Evolutionary conservation across 345 rosid genomes (phyloP).

Genomic region (Populus pruinosa): DNA sequence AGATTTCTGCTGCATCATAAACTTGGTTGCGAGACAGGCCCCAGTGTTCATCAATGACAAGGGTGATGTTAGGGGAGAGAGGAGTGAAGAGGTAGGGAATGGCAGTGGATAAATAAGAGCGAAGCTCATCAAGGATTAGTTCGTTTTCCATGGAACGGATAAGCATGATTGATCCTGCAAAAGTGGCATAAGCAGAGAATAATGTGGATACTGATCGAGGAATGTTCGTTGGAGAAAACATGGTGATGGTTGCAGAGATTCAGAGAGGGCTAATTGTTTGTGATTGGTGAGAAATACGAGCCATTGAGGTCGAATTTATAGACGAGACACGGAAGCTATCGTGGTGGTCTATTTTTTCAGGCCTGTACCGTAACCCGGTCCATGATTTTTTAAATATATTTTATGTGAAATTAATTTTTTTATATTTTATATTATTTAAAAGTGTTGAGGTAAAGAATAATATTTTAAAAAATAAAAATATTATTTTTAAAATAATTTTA

Average conservation of each 20-base stretch:
- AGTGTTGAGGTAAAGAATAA: no score
- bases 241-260: background rate
- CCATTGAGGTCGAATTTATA: no score
- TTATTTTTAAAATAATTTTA: no score
- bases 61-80: slow-evolving; percentile 19
- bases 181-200: slow-evolving; percentile 41
- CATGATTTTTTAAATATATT: no score
- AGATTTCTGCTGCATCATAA: slow-evolving; percentile 44
- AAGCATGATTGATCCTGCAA: slow-evolving; percentile 40
- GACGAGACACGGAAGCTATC: no score
- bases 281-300: no score
- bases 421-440: no score
- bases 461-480: no score
- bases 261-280: no score
- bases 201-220: slow-evolving; percentile 26
- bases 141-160: slow-evolving; percentile 34
- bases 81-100: slow-evolving; percentile 25
- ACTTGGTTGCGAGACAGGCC: slow-evolving; percentile 36
- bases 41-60: slow-evolving; percentile 33
- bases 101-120: slow-evolving; percentile 17
- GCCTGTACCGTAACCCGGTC: no score
- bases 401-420: no score
- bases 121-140: slow-evolving; percentile 28
- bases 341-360: no score
- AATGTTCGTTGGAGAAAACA: slow-evolving; percentile 29